Percentiles rank a stretch among this genome's conserved stretches.
phyloP scores from a whole-genome alignment of 2,329 filamentous ascomycete species.

The Fusarium burgessii region DNA sequence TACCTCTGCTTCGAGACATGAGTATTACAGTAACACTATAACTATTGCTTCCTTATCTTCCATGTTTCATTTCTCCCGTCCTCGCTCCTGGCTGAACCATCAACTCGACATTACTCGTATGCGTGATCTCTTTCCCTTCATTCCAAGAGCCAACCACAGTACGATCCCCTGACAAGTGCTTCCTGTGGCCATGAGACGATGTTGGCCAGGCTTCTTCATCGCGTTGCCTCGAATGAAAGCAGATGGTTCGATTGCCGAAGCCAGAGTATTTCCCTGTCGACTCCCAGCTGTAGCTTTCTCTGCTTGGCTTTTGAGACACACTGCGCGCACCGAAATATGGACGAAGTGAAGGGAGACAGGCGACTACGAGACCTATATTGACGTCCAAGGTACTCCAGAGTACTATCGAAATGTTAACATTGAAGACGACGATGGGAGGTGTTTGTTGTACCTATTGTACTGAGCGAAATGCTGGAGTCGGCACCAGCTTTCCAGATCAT shows the following conservation, averaged over 20 bases:
- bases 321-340: conserved; percentile 32
- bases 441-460: conserved; percentile 12
- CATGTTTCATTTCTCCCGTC: not conserved
- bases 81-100: not conserved
- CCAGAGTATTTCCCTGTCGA: not conserved
- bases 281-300: not conserved
- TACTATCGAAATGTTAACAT: not conserved
- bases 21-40: rapidly evolving
- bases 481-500: conserved; percentile 20
- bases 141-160: not conserved
- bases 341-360: conserved; percentile 32
- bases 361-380: conserved; percentile 36
- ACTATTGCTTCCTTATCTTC: not conserved
- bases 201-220: not conserved
- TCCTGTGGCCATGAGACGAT: rapidly evolving
- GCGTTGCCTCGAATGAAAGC: not conserved
- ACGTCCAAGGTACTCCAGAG: conserved; percentile 32
- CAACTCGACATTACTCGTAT: not conserved
- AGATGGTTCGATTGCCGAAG: not conserved
- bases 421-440: rapidly evolving
- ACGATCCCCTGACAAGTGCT: not conserved
- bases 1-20: rapidly evolving
- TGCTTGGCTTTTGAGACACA: not conserved
- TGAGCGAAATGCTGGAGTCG: conserved; percentile 19
- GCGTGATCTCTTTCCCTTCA: not conserved